phyloP scores from a whole-genome alignment of 352 stramenopile genomes.

The Phytophthora podocarpi region DNA sequence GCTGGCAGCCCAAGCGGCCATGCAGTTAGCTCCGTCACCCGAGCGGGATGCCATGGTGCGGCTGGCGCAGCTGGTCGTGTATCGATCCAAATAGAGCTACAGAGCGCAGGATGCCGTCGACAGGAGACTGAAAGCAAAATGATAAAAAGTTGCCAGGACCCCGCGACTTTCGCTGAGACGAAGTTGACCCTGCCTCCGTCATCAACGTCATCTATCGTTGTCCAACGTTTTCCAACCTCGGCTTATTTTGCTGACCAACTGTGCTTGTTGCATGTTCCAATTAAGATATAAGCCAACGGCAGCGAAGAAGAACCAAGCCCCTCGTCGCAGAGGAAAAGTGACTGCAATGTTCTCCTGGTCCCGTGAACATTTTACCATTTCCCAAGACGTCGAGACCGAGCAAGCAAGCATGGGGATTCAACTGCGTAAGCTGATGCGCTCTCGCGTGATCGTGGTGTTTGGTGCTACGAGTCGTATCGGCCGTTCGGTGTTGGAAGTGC shows the following conservation, averaged over 20 bases:
- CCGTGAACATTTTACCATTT: slow-evolving; percentile 16
- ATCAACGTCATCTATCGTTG: slow-evolving; percentile 5
- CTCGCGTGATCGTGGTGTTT: slow-evolving; percentile 77
- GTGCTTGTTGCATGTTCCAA: slow-evolving; percentile 26
- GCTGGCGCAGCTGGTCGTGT: slow-evolving; percentile 88
- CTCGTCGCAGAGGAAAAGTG: slow-evolving; percentile 32
- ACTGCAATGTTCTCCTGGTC: slow-evolving; percentile 3
- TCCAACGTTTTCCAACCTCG: too few species aligned
- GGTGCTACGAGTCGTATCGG: slow-evolving; percentile 74
- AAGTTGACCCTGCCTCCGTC: not conserved
- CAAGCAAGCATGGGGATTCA: slow-evolving; percentile 51
- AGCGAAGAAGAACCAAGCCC: slow-evolving; percentile 9
- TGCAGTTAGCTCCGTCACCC: slow-evolving; percentile 86
- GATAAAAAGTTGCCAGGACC: slow-evolving; percentile 27
- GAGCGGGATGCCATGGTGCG: slow-evolving; percentile 86
- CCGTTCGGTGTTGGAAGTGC: slow-evolving; percentile 53
- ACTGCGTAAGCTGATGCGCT: slow-evolving; percentile 62
- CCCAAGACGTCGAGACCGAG: not conserved
- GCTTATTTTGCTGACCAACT: not conserved
- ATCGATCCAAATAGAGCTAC: slow-evolving; percentile 85
- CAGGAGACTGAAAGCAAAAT: slow-evolving; percentile 22
- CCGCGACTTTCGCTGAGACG: slow-evolving; percentile 4
- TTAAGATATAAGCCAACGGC: slow-evolving; percentile 14
- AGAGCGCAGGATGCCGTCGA: slow-evolving; percentile 4
- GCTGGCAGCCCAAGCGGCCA: slow-evolving; percentile 92